phyloP scores from a whole-genome alignment of 352 stramenopile genomes.

The Phytophthora pisi region DNA sequence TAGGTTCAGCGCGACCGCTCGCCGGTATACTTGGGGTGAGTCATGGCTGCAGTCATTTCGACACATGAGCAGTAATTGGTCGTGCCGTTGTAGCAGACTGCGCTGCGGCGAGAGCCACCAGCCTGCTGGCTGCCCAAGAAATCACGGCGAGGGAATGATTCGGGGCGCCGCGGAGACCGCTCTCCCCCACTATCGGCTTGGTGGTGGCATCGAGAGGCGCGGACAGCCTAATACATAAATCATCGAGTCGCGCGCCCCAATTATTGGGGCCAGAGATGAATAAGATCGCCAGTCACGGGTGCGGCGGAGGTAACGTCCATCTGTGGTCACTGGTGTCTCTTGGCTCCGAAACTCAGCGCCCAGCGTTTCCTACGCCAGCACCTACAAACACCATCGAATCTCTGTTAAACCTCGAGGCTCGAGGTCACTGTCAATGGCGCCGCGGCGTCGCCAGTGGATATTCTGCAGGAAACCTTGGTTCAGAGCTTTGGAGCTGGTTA shows the following conservation, averaged over 20 bases:
- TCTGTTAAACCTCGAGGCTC: neutral
- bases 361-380: neutral
- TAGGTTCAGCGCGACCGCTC: slow-evolving; percentile 5
- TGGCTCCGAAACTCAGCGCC: too few species aligned
- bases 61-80: slow-evolving; percentile 2
- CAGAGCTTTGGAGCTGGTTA: too few species aligned
- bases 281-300: slow-evolving; percentile 12
- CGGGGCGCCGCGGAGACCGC: too few species aligned
- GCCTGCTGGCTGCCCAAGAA: neutral
- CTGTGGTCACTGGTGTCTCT: neutral
- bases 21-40: slow-evolving; percentile 5
- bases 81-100: slow-evolving; percentile 12
- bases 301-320: neutral
- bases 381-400: neutral
- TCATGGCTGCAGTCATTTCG: neutral
- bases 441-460: too few species aligned
- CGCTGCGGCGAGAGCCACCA: slow-evolving; percentile 10
- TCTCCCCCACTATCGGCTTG: neutral
- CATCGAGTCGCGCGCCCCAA: neutral
- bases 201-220: neutral
- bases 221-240: slow-evolving; percentile 20
- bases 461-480: too few species aligned
- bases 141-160: neutral
- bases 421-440: neutral
- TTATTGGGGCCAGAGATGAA: neutral